Percentiles rank a stretch among this genome's conserved stretches.
These are phyloP conservation scores for Phytophthora pseudosyringae DNA, from an alignment of 352 stramenopile species.

Conservation along the genomic window DNA sequence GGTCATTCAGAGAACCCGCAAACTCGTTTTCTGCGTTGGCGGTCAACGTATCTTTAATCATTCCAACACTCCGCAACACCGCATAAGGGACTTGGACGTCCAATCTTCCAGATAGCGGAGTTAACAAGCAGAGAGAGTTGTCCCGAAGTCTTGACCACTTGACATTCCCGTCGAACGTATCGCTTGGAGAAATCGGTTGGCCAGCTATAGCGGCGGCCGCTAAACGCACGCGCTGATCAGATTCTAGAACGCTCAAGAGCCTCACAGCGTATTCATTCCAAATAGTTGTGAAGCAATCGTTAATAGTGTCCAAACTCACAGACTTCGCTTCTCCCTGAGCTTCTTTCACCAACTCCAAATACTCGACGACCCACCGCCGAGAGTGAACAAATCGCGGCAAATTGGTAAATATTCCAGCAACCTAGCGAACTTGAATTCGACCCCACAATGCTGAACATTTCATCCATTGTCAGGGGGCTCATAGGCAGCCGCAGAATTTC, in stretches of 20 bases:
- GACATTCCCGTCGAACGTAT: slow-evolving; percentile 13
- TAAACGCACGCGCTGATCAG: not conserved
- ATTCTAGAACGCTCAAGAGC: not conserved
- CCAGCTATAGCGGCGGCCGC: slow-evolving; percentile 14
- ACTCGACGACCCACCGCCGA: slow-evolving; percentile 20
- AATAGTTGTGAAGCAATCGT: not conserved
- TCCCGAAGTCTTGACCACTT: slow-evolving; percentile 38
- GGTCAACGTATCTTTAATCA: not conserved
- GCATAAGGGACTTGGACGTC: slow-evolving; percentile 19
- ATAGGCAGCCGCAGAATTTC: slow-evolving; percentile 34
- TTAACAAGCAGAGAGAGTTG: slow-evolving; percentile 37
- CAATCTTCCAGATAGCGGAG: not conserved
- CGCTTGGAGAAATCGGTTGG: not conserved
- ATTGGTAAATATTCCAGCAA: not conserved
- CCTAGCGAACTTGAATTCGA: slow-evolving; percentile 5
- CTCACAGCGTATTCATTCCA: not conserved
- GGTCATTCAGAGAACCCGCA: slow-evolving; percentile 1
- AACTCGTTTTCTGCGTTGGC: not conserved
- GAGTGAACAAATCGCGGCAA: slow-evolving; percentile 9
- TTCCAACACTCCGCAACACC: slow-evolving; percentile 8
- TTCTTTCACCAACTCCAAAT: not conserved
- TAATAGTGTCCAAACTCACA: not conserved
- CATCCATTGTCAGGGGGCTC: slow-evolving; percentile 31
- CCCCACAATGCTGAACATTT: slow-evolving; percentile 37
- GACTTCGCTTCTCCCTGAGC: not conserved